Conservation (phyloP, 345 rosid genomes). For the Populus nigra region DNA sequence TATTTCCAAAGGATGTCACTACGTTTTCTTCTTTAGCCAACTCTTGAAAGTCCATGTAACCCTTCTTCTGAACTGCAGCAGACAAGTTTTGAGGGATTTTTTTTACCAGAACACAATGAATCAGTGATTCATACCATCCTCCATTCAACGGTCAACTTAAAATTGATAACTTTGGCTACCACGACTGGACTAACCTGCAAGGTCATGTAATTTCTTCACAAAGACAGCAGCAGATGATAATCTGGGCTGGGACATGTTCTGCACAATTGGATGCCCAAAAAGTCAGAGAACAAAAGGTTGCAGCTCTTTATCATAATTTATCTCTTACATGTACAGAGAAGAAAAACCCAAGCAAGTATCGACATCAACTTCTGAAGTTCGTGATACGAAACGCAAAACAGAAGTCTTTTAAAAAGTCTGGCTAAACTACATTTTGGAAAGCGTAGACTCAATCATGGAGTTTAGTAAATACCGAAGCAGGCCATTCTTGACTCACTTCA, state of each 20-base stretch:
- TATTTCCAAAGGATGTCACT: constrained; percentile 54
- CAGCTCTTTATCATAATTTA: neutral
- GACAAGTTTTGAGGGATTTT: constrained; percentile 10
- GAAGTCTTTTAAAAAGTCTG: neutral
- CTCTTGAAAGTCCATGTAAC: constrained; percentile 66
- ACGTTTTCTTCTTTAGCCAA: constrained; percentile 30
- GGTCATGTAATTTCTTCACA: constrained; percentile 75
- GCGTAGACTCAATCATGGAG: neutral
- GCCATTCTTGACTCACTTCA: constrained; percentile 40
- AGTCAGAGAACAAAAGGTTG: neutral
- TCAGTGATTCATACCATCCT: neutral
- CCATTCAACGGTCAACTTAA: constrained; percentile 8
- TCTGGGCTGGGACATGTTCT: constrained; percentile 39
- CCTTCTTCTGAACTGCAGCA: constrained; percentile 73
- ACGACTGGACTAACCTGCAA: constrained; percentile 45
- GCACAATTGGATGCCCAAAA: constrained; percentile 21
- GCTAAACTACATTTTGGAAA: neutral
- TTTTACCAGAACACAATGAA: neutral
- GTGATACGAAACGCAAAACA: neutral
- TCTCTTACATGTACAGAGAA: neutral
- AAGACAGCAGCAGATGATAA: constrained; percentile 60
- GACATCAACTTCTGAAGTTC: neutral
- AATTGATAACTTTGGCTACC: neutral
- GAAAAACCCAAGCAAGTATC: neutral
- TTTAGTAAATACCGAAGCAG: constrained; percentile 32